Base-by-base conservation (phyloP, 495 filamentous ascomycete genomes). In the Astrothelium subdiscretum region DNA sequence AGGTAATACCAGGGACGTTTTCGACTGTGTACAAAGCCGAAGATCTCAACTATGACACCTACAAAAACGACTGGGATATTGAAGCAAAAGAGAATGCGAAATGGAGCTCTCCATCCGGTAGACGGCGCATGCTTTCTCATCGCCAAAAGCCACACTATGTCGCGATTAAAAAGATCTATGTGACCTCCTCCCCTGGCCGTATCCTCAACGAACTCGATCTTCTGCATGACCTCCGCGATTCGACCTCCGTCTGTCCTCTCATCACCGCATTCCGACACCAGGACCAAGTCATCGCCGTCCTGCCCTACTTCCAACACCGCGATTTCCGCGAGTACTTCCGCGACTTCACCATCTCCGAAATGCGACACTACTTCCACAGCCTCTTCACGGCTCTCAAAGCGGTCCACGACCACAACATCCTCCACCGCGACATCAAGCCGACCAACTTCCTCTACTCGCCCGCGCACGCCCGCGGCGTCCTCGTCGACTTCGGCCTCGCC, bases 11-110 rank as follows among this genome's bases (percentile, higher is more conserved):
- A 92, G 89, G 91, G 38, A 99, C 94, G 20, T 99, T 99, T 69
- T 97, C 92, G 0, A 97, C 92, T 12, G 94, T 99, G 0, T 99
- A 97, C 76, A 97, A 97, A 72, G 94, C 94, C 35, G 94, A 99
- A 74, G 95, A 99, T 71, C 76, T 97, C n/a, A 79, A 83, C 29
- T 96, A 97, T 69, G 81, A 95, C 59, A 72, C 80, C 51, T 95
- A 90, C 74, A 74, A 87, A 43, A 97, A 97, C 73, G 80, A 85
- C 57, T 97, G 94, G 94, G 91, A 97, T 68, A 67, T 87, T 26
- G 82, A 85, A 65, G 64, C 61, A 51, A 83, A 83, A 60, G 80
- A 87, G 61, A 83, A 82, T 44, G 69, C 75, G 29, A 81, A 83
- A 70, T 90, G 81, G 84, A 72, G 74, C 60, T 81, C 83, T 35